Base-by-base conservation (phyloP, 140 eudicot genomes). In the Ambrosia hybrid region DNA sequence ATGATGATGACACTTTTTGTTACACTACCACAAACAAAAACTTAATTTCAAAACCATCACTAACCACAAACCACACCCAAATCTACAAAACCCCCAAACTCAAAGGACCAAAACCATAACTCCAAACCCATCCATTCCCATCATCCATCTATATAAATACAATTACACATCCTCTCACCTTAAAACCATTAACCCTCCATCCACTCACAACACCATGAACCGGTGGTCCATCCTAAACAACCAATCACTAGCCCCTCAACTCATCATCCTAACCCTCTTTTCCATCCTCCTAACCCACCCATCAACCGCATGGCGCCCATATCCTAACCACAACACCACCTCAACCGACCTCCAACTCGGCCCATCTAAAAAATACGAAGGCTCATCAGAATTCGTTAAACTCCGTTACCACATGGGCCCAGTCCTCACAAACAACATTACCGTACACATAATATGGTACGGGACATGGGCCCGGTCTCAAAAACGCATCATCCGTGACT, bases 391-490 rank as follows among this genome's bases (percentile, higher is more conserved):
- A 17, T 84, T 94, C n/a, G 96, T 94, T 13, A 74, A 88, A 17
- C 75, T 94, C 73, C 73, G 80, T 60, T 94, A 94, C 87, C 99
- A 94, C 72, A 90, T 90, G 97, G 99, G 99, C 63, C 99, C 99
- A 0, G 97, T 94, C 53, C 89, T 94, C 37, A 90, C 97, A 5
- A 77, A 87, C 2, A 83, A 86, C 71, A 94, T 94, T 64, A 90
- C 97, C 78, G 88, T 88, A 53, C 89, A 94, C 83, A 85, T 88
- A 8, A 86, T 94, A 41, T 94, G 99, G 99, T 94, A 94, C 85
- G 99, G 99, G 38, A 73, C 57, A 3, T 94, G 99, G 99, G 67
- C 65, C 1, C 84, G 37, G 2, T 41, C 85, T 46, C 96, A 94
- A 65, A 90, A 94, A 68, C 81, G 80, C 12, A 94, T 94, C 16